phyloP scores from a whole-genome alignment of 1,284 basidiomycete genomes.

The Tilletiaria anomala region DNA sequence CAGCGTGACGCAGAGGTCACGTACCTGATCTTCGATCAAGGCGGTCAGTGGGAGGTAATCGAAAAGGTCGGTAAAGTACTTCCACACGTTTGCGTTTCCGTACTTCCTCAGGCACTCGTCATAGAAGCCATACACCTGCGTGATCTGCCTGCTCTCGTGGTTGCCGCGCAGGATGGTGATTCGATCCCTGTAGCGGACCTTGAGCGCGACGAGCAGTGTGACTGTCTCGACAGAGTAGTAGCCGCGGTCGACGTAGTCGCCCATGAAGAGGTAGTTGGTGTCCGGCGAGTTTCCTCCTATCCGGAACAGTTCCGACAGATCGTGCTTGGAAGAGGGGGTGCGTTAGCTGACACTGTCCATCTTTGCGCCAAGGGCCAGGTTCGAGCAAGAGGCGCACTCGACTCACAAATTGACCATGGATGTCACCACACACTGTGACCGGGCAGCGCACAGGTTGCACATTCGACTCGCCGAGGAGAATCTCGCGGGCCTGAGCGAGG shows the following conservation, averaged over 20 bases:
- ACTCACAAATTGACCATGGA: constrained; percentile 98
- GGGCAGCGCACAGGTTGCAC: constrained; percentile 83
- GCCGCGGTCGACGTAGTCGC: constrained; percentile 97
- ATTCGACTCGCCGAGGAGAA: constrained; percentile 57
- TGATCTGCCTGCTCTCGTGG: constrained; percentile 98
- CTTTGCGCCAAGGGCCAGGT: not conserved
- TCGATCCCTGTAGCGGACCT: constrained; percentile 93
- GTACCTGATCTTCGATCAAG: constrained; percentile 91
- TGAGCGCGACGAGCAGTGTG: constrained; percentile 91
- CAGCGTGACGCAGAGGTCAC: no score
- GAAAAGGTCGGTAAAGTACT: constrained; percentile 96
- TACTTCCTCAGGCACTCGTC: constrained; percentile 99
- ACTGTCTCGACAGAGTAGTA: constrained; percentile 99
- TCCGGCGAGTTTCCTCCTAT: constrained; percentile 99
- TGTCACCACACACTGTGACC: constrained; percentile 51
- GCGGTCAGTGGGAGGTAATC: constrained; percentile 95
- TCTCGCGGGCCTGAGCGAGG: constrained; percentile 93
- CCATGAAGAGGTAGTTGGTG: constrained; percentile 99
- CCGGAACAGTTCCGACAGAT: constrained; percentile 95
- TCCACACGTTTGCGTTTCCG: constrained; percentile 98
- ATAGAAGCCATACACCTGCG: constrained; percentile 98
- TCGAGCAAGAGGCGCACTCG: constrained; percentile 6
- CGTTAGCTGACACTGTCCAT: constrained; percentile 4
- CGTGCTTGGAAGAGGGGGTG: constrained; percentile 58
- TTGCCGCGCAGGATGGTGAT: constrained; percentile 96